Percentiles rank a stretch among this genome's conserved stretches.
Evolutionary conservation across 2,329 filamentous ascomycete species (phyloP).

Genomic region (Aspergillus pseudotamarii): DNA sequence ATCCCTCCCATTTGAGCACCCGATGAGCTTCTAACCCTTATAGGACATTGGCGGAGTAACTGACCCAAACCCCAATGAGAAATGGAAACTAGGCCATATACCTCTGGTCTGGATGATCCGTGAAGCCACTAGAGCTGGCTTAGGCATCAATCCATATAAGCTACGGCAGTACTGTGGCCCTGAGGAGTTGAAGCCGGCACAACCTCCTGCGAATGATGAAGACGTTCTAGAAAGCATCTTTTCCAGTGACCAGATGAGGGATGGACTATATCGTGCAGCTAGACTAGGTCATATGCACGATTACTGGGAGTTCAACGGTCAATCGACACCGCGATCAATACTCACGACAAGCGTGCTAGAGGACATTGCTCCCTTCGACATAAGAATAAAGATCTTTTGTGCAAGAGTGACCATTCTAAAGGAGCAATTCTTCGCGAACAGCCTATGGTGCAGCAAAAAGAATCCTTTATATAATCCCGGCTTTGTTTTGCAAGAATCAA

Average conservation of each 20-base stretch:
- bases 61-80: neutral
- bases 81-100: neutral
- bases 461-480: neutral
- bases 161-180: neutral
- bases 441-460: neutral
- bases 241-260: neutral
- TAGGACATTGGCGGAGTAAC: slow-evolving; percentile 3
- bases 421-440: neutral
- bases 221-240: neutral
- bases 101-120: slow-evolving; percentile 1
- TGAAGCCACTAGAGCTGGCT: neutral
- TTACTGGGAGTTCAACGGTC: neutral
- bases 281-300: neutral
- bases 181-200: neutral
- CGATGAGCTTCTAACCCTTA: neutral
- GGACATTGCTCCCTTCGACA: neutral
- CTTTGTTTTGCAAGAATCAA: neutral
- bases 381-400: neutral
- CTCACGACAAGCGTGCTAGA: neutral
- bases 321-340: neutral
- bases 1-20: neutral
- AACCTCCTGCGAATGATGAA: neutral
- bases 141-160: neutral
- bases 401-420: neutral
- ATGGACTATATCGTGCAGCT: neutral